Percentiles rank a stretch among this genome's conserved stretches.
These are phyloP conservation scores for Solanum pinnatisectum DNA, from an alignment of 257 asterid species.

Conservation along the genomic window DNA sequence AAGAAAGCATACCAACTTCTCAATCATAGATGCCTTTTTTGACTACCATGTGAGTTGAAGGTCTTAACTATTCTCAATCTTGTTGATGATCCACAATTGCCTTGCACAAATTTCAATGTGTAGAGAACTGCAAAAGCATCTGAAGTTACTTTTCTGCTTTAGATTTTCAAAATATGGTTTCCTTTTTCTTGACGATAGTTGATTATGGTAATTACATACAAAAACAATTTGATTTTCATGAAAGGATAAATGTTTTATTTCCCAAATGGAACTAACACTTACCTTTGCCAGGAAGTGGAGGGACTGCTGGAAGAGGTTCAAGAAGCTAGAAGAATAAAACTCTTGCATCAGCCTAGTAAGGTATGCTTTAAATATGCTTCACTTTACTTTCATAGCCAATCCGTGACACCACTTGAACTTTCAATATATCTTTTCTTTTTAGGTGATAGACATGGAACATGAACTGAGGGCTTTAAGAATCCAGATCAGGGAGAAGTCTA, in stretches of 20 bases:
- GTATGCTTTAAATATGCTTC: slow-evolving; percentile 7
- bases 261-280: not conserved
- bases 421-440: not conserved
- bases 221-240: not conserved
- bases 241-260: not conserved
- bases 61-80: not conserved
- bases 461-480: slow-evolving; percentile 77
- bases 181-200: not conserved
- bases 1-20: not conserved
- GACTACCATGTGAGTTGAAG: not conserved
- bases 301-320: slow-evolving; percentile 84
- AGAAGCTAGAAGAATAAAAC: slow-evolving; percentile 76
- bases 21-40: not conserved
- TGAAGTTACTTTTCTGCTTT: not conserved
- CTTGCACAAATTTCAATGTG: not conserved
- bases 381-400: not conserved
- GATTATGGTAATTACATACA: not conserved
- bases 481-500: slow-evolving; percentile 67
- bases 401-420: not conserved
- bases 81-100: not conserved
- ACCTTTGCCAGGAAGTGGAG: slow-evolving; percentile 36
- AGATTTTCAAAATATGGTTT: not conserved
- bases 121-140: not conserved
- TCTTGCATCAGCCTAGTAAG: slow-evolving; percentile 67
- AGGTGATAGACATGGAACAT: slow-evolving; percentile 96